Conservation (phyloP, 2,329 filamentous ascomycete genomes). For the Fusarium neocosmosporiellum region DNA sequence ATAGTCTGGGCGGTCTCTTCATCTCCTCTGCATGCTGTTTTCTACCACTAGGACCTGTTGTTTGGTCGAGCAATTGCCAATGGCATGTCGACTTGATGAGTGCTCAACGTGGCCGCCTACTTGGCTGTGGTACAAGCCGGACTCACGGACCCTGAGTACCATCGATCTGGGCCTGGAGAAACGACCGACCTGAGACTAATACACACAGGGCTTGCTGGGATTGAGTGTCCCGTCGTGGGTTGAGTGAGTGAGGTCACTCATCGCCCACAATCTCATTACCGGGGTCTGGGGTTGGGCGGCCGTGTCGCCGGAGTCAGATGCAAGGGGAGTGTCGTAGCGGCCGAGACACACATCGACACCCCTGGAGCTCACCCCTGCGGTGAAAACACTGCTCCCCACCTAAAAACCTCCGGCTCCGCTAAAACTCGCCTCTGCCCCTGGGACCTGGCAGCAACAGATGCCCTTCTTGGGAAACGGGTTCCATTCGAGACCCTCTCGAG, state of each 20-base stretch:
- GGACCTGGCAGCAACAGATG: slow-evolving; percentile 33
- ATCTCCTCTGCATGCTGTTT: slow-evolving; percentile 15
- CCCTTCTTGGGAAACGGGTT: slow-evolving; percentile 25
- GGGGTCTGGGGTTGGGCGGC: slow-evolving; percentile 26
- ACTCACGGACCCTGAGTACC: slow-evolving; percentile 13
- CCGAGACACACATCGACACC: slow-evolving; percentile 36
- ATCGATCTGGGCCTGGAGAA: slow-evolving; percentile 16
- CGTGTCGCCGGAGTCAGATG: slow-evolving; percentile 18
- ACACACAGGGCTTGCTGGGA: slow-evolving; percentile 9
- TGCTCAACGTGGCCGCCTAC: slow-evolving; percentile 1
- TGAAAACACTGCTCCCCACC: slow-evolving; percentile 31
- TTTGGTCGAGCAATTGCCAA: slow-evolving; percentile 26
- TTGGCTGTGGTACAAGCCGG: slow-evolving; percentile 8
- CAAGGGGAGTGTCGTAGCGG: slow-evolving; percentile 29
- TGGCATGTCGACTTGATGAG: not conserved
- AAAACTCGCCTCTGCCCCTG: slow-evolving; percentile 40
- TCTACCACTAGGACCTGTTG: slow-evolving; percentile 3
- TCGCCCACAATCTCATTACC: slow-evolving; percentile 18
- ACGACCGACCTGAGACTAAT: slow-evolving; percentile 31
- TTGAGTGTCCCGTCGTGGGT: slow-evolving; percentile 5
- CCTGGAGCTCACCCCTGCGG: slow-evolving; percentile 26
- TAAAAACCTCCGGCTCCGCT: slow-evolving; percentile 33
- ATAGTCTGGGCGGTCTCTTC: slow-evolving; percentile 9
- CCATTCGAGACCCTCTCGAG: slow-evolving; percentile 22
- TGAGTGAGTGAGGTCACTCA: slow-evolving; percentile 20